Evolutionary conservation across 2,329 filamentous ascomycete genomes (phyloP).

Genomic region (Tolypocladium inflatum): DNA sequence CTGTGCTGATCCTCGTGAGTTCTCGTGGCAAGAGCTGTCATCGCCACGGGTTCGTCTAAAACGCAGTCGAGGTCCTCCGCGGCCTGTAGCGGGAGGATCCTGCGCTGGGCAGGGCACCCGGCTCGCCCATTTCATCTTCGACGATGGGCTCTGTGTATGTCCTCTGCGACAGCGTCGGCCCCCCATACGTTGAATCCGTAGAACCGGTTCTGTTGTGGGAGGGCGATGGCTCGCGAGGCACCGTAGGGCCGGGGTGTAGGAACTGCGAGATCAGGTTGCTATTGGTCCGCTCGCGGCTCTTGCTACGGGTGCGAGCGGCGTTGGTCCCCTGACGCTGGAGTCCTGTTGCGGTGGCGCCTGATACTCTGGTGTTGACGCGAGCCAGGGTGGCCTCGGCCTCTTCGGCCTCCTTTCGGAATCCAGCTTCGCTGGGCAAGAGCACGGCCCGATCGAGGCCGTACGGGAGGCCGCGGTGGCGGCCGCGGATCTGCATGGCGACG

Average conservation of each 20-base stretch:
- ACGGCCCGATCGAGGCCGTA: slow-evolving; percentile 57
- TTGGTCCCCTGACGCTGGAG: slow-evolving; percentile 18
- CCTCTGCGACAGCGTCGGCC: slow-evolving; percentile 4
- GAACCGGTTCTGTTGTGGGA: slow-evolving; percentile 18
- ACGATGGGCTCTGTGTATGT: slow-evolving; percentile 14
- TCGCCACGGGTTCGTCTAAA: slow-evolving; percentile 10
- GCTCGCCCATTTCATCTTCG: slow-evolving; percentile 16
- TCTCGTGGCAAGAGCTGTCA: not conserved
- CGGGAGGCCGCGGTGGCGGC: slow-evolving; percentile 57
- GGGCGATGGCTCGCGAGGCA: slow-evolving; percentile 16
- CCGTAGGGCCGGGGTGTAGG: slow-evolving; percentile 37
- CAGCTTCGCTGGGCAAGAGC: slow-evolving; percentile 46
- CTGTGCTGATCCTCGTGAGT: not conserved
- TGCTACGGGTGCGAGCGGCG: slow-evolving; percentile 23
- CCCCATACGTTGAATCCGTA: slow-evolving; percentile 7
- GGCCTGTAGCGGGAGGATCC: slow-evolving; percentile 15
- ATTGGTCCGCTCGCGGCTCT: slow-evolving; percentile 27
- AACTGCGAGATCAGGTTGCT: slow-evolving; percentile 35
- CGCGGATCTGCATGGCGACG: slow-evolving; percentile 60
- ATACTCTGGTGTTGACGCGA: slow-evolving; percentile 25
- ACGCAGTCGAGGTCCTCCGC: slow-evolving; percentile 14
- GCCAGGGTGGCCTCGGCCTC: slow-evolving; percentile 30
- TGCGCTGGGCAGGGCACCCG: slow-evolving; percentile 14
- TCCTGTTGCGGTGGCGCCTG: slow-evolving; percentile 18
- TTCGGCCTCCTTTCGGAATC: slow-evolving; percentile 43